Percentiles rank a stretch among this genome's conserved stretches.
These are phyloP conservation scores for Neonectria neomacrospora DNA, from an alignment of 2,329 filamentous ascomycete species.

Conservation along the genomic window DNA sequence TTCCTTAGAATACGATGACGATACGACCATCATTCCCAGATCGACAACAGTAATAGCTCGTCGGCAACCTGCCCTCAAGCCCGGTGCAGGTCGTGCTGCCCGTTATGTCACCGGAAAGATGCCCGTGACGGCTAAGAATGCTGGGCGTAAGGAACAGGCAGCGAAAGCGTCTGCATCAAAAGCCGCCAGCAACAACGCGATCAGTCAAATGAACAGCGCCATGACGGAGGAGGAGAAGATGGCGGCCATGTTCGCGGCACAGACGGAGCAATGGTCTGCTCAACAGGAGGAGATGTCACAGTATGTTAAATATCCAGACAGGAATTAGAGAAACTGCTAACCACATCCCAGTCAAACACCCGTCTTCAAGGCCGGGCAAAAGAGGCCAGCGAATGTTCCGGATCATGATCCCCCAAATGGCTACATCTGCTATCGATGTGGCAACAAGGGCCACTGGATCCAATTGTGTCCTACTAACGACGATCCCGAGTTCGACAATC, in stretches of 20 bases:
- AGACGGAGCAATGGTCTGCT: slow-evolving; percentile 90
- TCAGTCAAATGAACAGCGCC: slow-evolving; percentile 76
- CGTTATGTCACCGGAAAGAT: slow-evolving; percentile 97
- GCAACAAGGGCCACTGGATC: slow-evolving; percentile 99
- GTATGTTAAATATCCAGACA: slow-evolving; percentile 55
- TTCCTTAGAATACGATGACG: slow-evolving; percentile 88
- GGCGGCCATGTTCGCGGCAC: slow-evolving; percentile 89
- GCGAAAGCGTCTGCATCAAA: slow-evolving; percentile 69
- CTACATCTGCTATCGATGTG: slow-evolving; percentile 96
- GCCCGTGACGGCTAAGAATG: slow-evolving; percentile 87
- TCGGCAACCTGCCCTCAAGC: slow-evolving; percentile 83
- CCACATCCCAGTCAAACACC: slow-evolving; percentile 65
- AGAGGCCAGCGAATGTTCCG: slow-evolving; percentile 80
- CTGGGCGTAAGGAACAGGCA: slow-evolving; percentile 71
- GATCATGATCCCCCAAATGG: slow-evolving; percentile 93
- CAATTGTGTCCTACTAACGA: slow-evolving; percentile 98
- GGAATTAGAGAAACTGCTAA: slow-evolving; percentile 46
- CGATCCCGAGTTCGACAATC: slow-evolving; percentile 94
- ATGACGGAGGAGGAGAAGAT: slow-evolving; percentile 96
- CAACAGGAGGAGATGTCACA: slow-evolving; percentile 94
- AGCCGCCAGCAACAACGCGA: slow-evolving; percentile 65
- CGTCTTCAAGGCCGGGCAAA: slow-evolving; percentile 69
- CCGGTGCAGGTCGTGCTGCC: slow-evolving; percentile 88
- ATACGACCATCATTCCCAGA: slow-evolving; percentile 95
- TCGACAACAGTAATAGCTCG: slow-evolving; percentile 94